Evolutionary conservation across 75 land plant genomes (phyloP), one percentile per base, ranked within the genome.

Genomic region (Adiantum capillusveneris): DNA sequence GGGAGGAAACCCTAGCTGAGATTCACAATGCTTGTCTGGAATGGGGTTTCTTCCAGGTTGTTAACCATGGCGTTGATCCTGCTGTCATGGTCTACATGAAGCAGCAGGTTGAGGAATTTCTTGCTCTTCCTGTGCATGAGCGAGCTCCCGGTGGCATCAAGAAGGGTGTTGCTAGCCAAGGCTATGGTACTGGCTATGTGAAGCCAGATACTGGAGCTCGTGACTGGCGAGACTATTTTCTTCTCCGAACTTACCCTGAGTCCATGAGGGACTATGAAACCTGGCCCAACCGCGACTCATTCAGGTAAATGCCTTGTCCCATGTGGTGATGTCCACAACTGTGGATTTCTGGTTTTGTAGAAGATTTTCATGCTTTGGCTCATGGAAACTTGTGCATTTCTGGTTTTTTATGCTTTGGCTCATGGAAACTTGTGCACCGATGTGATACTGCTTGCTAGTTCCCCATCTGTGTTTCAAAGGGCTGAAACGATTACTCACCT

Each of bases 11-110:
- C 1, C 53, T 82, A 59, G 16, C 57, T 1, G 64, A 66, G 27
- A 73, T 85, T 25, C 36, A 60, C 19, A 25, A 14, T 11, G 89
- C 89, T 12, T 82, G 86, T 68, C 50, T 46, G 53, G 30, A 44
- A 25, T 56, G 74, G 63, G 89, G 89, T 11, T 82, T 85, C 69
- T 82, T 85, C 64, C 81, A 75, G 82, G 88, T 77, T 27, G 17
- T 21, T 14, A 19, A 58, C 2, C 18, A 11, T 52, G 6, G 44
- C 12, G 29, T 39, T 26, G 24, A 2, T 57, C 16, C 42, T 13
- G 7, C 42, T 39, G 42, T 39, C 12, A 39, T 39, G 42, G 42
- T 9, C 13, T 7, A 7, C 42, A 39, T 39, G 42, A 39, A 39
- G 42, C 42, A 39, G 42, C 42, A 39, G 13, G 42, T 39, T 7